Evolutionary conservation across 2,329 filamentous ascomycete species (phyloP).

Genomic region (Microsporum canis): DNA sequence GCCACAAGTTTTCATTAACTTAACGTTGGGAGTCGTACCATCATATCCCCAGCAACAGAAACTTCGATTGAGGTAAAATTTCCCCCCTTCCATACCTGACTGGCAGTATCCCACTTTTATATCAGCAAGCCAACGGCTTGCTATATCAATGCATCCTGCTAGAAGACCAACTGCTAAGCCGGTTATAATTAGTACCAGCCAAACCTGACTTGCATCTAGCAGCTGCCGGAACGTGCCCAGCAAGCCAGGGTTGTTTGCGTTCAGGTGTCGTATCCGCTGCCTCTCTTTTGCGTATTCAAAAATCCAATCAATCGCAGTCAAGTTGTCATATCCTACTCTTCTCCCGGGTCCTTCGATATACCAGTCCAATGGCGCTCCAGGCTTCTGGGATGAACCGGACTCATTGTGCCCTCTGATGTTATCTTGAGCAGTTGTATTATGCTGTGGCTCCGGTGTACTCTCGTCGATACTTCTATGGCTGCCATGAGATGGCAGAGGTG

Average conservation of each 20-base stretch:
- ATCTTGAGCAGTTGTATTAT: slow-evolving; percentile 13
- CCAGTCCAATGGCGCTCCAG: slow-evolving; percentile 55
- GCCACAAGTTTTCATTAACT: slow-evolving; percentile 6
- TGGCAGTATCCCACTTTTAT: slow-evolving; percentile 83
- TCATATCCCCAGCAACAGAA: slow-evolving; percentile 95
- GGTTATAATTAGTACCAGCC: slow-evolving; percentile 76
- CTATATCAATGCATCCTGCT: slow-evolving; percentile 80
- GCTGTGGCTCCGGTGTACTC: slow-evolving; percentile 14
- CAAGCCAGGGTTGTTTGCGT: slow-evolving; percentile 56
- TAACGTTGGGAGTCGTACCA: slow-evolving; percentile 25
- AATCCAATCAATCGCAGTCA: slow-evolving; percentile 98
- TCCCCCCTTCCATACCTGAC: slow-evolving; percentile 62
- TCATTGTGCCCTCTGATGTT: slow-evolving; percentile 20
- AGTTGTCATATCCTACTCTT: slow-evolving; percentile 86
- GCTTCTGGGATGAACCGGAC: slow-evolving; percentile 27
- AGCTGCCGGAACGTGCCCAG: slow-evolving; percentile 61
- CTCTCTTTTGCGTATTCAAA: slow-evolving; percentile 97
- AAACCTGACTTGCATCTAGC: slow-evolving; percentile 79
- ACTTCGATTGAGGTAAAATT: slow-evolving; percentile 78
- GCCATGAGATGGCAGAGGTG: background rate
- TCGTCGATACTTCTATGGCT: slow-evolving; percentile 11
- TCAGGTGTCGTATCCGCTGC: slow-evolving; percentile 68
- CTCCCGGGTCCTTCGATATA: slow-evolving; percentile 78
- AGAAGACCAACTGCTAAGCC: slow-evolving; percentile 73
- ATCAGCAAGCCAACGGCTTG: slow-evolving; percentile 86